Base-by-base conservation (phyloP, 768 basidiomycete species). In the Serendipita indica region DNA sequence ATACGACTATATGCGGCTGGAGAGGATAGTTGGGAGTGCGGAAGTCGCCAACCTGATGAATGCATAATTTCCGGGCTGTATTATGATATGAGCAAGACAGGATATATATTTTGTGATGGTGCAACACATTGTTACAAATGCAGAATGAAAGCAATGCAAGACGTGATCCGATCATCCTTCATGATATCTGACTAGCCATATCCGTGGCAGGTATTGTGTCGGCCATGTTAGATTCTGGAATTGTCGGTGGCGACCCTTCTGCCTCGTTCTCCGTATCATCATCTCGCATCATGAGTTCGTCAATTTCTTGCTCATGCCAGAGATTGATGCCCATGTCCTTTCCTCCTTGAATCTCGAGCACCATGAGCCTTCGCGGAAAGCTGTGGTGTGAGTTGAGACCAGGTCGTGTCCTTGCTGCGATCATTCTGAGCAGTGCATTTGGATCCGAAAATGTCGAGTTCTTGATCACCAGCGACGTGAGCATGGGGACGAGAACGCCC, bases 1-100 rank as follows among this genome's bases (percentile, higher is more conserved):
- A 73, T 97, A 88, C 67, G 96, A 99, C 68, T 79, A 81, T 75
- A 79, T 99, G 68, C 76, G 77, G 67, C 64, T 98, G 65, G 93
- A 96, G 74, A 76, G 93, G 66, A 86, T 98, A 59, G 85, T 83
- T 1, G 81, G 81, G 2, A 75, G 69, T 1, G 70, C 63, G 56
- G 71, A 72, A 62, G 72, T 71, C 25, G 66, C 63, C 63, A 64
- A 67, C 60, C 70, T 75, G 70, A 64, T 73, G 5, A 25, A n/a
- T 18, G 62, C 30, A 27, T 57, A 49, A 25, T 6, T 43, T n/a
- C n/a, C n/a, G n/a, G n/a, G n/a, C n/a, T n/a, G n/a, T n/a, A n/a
- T n/a, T n/a, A n/a, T n/a, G n/a, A n/a, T n/a, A n/a, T n/a, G n/a
- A n/a, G n/a, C n/a, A n/a, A n/a, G n/a, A n/a, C n/a, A n/a, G n/a